Conservation (phyloP, 1,139 yeast species). For the Kodamaea fungicola region DNA sequence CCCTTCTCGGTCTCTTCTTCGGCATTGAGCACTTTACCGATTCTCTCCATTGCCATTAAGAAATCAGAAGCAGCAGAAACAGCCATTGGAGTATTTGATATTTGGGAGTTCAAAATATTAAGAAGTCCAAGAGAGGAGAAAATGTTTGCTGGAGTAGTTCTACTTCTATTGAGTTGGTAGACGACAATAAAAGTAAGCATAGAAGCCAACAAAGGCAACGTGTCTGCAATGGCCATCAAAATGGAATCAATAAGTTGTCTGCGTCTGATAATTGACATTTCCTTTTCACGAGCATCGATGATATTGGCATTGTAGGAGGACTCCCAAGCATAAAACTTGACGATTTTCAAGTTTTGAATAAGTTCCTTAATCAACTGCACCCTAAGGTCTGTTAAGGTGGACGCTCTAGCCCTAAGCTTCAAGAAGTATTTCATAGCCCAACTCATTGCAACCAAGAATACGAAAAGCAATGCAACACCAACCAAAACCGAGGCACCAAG, state of each 20-base stretch:
- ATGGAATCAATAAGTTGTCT: conserved; percentile 58
- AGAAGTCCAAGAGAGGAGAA: conserved; percentile 79
- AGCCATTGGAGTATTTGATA: conserved; percentile 68
- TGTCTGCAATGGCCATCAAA: conserved; percentile 53
- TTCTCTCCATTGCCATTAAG: conserved; percentile 56
- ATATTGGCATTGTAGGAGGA: conserved; percentile 49
- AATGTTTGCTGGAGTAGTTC: conserved; percentile 62
- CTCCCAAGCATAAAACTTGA: conserved; percentile 73
- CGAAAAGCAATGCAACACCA: conserved; percentile 45
- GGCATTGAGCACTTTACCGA: conserved; percentile 45
- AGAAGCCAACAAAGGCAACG: conserved; percentile 65
- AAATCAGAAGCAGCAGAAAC: conserved; percentile 68
- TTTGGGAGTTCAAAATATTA: conserved; percentile 50
- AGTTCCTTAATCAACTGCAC: conserved; percentile 63
- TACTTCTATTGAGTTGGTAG: conserved; percentile 44
- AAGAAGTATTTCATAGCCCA: conserved; percentile 36
- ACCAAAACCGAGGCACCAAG: conserved; percentile 73
- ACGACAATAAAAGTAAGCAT: conserved; percentile 71
- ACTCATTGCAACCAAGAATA: conserved; percentile 39
- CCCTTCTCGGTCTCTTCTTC: conserved; percentile 13
- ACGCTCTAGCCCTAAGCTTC: conserved; percentile 39
- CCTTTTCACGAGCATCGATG: conserved; percentile 43
- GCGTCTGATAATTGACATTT: conserved; percentile 45
- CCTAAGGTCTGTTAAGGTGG: conserved; percentile 53
- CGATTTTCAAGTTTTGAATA: conserved; percentile 60